Conservation (phyloP, 2,329 filamentous ascomycete species). For the Cephalotrichum gorgonifer region DNA sequence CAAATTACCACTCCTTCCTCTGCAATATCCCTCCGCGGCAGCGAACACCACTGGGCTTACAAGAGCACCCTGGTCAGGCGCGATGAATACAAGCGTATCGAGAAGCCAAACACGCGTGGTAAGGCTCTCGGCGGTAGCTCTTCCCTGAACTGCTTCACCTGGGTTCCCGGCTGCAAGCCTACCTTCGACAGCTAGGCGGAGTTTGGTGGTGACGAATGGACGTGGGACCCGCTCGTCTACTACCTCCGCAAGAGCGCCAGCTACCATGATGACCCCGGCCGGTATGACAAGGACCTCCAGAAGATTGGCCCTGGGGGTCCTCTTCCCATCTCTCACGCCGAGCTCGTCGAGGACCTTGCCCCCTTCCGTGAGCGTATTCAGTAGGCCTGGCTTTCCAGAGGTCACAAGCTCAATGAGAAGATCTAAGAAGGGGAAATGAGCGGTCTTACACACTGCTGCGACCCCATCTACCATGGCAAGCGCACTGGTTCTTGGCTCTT, state of each 20-base stretch:
- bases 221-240: conserved; percentile 36
- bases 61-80: conserved; percentile 45
- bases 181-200: conserved; percentile 63
- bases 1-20: conserved; percentile 41
- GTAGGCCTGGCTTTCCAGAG: conserved; percentile 35
- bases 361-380: conserved; percentile 30
- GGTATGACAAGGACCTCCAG: conserved; percentile 28
- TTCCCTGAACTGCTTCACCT: conserved; percentile 53
- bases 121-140: conserved; percentile 49
- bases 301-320: conserved; percentile 43
- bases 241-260: conserved; percentile 47
- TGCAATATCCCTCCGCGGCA: conserved; percentile 16
- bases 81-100: conserved; percentile 42
- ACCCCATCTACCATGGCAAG: conserved; percentile 44
- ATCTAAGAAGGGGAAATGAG: conserved; percentile 45
- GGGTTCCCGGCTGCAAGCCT: conserved; percentile 45
- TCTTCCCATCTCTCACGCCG: conserved; percentile 41
- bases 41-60: conserved; percentile 29
- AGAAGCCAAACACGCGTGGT: conserved; percentile 38
- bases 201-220: conserved; percentile 59
- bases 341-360: conserved; percentile 39
- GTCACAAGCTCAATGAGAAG: conserved; percentile 38
- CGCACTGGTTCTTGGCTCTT: conserved; percentile 35
- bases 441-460: conserved; percentile 41
- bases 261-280: conserved; percentile 24